Evolutionary conservation across 2,329 filamentous ascomycete species (phyloP), one percentile per base, ranked within the genome.

Genomic region (Exutisphaerella laricina): DNA sequence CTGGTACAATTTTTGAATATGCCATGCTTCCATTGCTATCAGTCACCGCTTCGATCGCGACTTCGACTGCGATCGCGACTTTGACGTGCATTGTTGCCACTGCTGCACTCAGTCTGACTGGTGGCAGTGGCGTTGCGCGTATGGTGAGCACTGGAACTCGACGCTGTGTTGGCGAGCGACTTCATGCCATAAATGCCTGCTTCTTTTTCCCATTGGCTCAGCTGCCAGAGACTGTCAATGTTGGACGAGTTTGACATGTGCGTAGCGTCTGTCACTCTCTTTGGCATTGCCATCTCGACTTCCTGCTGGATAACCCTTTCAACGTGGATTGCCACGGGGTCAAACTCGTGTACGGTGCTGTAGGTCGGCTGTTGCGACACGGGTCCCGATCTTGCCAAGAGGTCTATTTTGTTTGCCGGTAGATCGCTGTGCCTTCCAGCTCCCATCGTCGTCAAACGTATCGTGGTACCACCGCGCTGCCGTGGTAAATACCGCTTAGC

Each of bases 191-290:
- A 20, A n/a, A n/a, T 35, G 33, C 33, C 20, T 7, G 18, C 33
- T 14, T 35, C 33, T 23, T 14, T n/a, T 2, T 35, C 33, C 33
- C 33, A 35, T 23, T 23, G 33, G n/a, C n/a, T 23, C 10, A 35
- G 9, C 20, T 35, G 33, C 33, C 33, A 35, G 33, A 35, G n/a
- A 13, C 18, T 35, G n/a, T 23, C 20, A 12, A 12, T 20, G 4
- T 35, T 8, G 13, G 33, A 35, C 4, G 17, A 23, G 9, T 13
- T 13, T 4, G 20, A 22, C n/a, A 10, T n/a, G 18, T 35, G 9
- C 13, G 33, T 35, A 20, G 3, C 8, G 9, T 23, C 20, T n/a
- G 20, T 12, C 14, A n/a, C 20, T 14, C 14, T 12, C 14, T n/a
- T 20, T 7, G 33, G 33, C 14, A 14, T 23, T 8, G 33, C 20